Conservation (phyloP, 2,329 filamentous ascomycete species). For the Coniochaeta pulveracea region DNA sequence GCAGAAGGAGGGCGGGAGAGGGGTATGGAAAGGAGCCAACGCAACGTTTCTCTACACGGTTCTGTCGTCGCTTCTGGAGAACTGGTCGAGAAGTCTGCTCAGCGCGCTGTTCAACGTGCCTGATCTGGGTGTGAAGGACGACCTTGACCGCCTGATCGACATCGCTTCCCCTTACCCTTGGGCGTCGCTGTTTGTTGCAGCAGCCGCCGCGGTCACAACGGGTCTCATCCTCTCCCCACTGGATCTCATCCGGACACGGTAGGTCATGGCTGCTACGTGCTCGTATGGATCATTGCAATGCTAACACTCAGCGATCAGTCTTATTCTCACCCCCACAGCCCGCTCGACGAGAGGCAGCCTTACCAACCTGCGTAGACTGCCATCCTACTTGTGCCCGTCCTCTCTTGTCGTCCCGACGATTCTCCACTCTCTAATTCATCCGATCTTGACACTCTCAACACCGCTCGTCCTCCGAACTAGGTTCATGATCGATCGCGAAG, state of each 20-base stretch:
- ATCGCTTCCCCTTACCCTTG: conserved; percentile 72
- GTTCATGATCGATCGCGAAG: conserved; percentile 69
- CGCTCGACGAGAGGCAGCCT: conserved; percentile 67
- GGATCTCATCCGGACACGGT: conserved; percentile 75
- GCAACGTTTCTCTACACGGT: conserved; percentile 86
- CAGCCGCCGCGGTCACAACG: conserved; percentile 54
- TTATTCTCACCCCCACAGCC: conserved; percentile 75
- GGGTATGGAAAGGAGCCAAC: conserved; percentile 91
- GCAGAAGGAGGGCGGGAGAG: conserved; percentile 80
- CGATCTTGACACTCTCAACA: conserved; percentile 68
- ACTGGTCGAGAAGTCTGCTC: conserved; percentile 84
- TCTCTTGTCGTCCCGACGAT: conserved; percentile 72
- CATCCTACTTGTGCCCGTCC: conserved; percentile 62
- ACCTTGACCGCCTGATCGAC: conserved; percentile 63
- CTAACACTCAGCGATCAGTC: conserved; percentile 30
- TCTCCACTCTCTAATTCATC: conserved; percentile 75
- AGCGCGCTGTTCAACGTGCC: conserved; percentile 84
- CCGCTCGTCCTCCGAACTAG: conserved; percentile 80
- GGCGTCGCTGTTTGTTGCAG: conserved; percentile 65
- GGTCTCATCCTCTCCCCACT: conserved; percentile 76
- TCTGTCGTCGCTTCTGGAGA: conserved; percentile 76
- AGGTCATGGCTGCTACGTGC: conserved; percentile 18
- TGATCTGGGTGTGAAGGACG: conserved; percentile 65
- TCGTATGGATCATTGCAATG: neutral
- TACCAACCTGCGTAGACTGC: conserved; percentile 64